These are phyloP conservation scores for Emergomyces pasteurianus DNA, from an alignment of 2,329 filamentous ascomycete species.

Conservation along the genomic window DNA sequence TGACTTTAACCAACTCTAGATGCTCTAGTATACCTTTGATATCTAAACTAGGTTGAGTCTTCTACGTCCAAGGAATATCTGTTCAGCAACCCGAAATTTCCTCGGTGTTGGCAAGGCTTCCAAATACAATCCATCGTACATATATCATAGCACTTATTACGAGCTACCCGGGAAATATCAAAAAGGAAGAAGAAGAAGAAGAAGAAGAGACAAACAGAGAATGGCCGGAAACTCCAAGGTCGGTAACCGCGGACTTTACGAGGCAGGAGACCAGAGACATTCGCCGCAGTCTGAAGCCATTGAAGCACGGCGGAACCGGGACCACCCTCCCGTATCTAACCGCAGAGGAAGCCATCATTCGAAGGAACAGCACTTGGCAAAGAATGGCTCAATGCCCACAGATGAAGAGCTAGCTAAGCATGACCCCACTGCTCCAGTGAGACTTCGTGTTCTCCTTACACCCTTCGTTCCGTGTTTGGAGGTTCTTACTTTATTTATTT, in stretches of 20 bases:
- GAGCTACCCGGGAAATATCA: neutral
- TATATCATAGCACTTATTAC: neutral
- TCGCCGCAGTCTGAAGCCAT: slow-evolving; percentile 40
- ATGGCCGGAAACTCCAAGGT: slow-evolving; percentile 53
- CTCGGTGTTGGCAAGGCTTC: neutral
- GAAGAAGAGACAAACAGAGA: slow-evolving; percentile 15
- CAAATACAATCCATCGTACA: neutral
- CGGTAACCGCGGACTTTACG: slow-evolving; percentile 55
- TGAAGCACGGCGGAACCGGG: slow-evolving; percentile 52
- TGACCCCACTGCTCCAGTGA: slow-evolving; percentile 57
- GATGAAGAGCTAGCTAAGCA: slow-evolving; percentile 10
- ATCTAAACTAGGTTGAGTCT: neutral
- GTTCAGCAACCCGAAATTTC: neutral
- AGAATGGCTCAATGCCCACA: slow-evolving; percentile 35
- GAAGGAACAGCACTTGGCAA: slow-evolving; percentile 6
- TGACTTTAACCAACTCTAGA: neutral
- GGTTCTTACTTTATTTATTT: neutral
- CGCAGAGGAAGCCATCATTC: slow-evolving; percentile 8
- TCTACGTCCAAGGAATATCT: neutral
- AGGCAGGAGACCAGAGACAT: slow-evolving; percentile 66
- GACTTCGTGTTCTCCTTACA: slow-evolving; percentile 2
- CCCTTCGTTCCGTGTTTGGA: neutral
- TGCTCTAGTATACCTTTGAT: neutral
- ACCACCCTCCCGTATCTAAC: slow-evolving; percentile 46
- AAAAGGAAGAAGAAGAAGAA: no score